Percentiles rank a stretch among this genome's conserved stretches.
Conservation (phyloP, 2,329 filamentous ascomycete species). For the Westerdykella aurantiaca region DNA sequence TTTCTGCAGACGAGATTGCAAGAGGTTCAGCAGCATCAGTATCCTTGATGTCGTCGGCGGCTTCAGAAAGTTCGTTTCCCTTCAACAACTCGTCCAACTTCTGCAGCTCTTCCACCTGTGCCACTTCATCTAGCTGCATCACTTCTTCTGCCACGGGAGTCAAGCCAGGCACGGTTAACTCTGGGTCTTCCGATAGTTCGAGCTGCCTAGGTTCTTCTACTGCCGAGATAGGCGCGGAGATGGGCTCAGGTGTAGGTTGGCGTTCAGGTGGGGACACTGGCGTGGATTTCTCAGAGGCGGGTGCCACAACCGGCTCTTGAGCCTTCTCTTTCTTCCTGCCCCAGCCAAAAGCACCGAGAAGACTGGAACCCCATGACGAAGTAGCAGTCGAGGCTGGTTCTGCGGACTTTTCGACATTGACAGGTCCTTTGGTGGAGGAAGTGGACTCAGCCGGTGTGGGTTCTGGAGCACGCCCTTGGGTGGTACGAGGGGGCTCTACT, state of each 20-base stretch:
- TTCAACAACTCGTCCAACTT: no score
- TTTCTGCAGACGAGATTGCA: no score
- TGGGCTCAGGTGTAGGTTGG: not conserved
- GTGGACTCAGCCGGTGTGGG: not conserved
- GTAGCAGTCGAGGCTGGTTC: constrained; percentile 4
- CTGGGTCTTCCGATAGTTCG: not conserved
- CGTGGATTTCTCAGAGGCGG: not conserved
- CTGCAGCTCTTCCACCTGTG: not conserved
- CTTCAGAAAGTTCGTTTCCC: no score
- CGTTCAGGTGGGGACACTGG: not conserved
- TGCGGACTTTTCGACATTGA: not conserved
- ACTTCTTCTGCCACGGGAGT: constrained; percentile 2
- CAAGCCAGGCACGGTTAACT: no score
- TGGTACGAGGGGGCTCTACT: no score
- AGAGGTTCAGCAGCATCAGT: no score
- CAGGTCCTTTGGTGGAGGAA: not conserved
- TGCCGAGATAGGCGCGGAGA: no score
- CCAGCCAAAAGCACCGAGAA: constrained; percentile 31
- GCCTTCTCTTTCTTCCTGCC: constrained; percentile 21
- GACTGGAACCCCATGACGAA: constrained; percentile 20
- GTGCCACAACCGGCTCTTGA: no score
- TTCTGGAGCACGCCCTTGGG: not conserved
- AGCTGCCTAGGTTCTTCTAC: not conserved
- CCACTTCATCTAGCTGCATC: constrained; percentile 1
- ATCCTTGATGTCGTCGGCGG: no score